Evolutionary conservation across 495 filamentous ascomycete species (phyloP), one percentile per base, ranked within the genome.

Genomic region (Polyplosphaeria fusca): DNA sequence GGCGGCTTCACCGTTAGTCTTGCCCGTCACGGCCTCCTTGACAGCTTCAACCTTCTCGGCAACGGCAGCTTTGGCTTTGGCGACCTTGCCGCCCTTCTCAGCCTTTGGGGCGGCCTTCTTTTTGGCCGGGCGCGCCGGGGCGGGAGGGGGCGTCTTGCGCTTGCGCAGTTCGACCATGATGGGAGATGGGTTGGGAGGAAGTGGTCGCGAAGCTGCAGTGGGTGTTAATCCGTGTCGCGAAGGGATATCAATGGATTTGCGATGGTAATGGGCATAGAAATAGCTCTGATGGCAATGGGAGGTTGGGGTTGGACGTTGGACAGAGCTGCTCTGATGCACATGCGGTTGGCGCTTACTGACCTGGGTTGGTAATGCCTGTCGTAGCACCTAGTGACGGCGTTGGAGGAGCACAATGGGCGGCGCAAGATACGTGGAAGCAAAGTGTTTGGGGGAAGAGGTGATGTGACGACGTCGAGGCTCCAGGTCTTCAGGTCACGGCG

Each of bases 91-190:
- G 9, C 32, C 37, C 52, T 50, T 50, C 49, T 64, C 43, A 37
- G 52, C 28, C 51, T 62, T 65, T 16, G 65, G 58, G 18, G 58
- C 58, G 20, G 66, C 53, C 47, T 64, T 67, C 58, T 72, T 72
- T 52, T 67, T 67, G 23, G 69, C 53, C 11, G 67, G 60, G 38
- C 54, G 56, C 18, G 52, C 62, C 12, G 70, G 65, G 20, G 68
- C 62, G 1, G 68, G 70, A 2, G 68, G 65, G 13, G 68, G 68
- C 43, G 68, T 68, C 42, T 70, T 68, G 57, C 70, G 70, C 68
- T 72, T 72, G 47, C 70, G 66, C 42, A 72, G 70, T 58, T 72
- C 68, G 30, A 70, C 68, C 70, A 72, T 72, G 47, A 25, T 60
- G 9, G 52, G 27, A 32, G 45, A n/a, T 45, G 27, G 28, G 28